These are phyloP conservation scores for Kuraishia piskuri DNA, from an alignment of 805 yeast genomes.

Conservation along the genomic window DNA sequence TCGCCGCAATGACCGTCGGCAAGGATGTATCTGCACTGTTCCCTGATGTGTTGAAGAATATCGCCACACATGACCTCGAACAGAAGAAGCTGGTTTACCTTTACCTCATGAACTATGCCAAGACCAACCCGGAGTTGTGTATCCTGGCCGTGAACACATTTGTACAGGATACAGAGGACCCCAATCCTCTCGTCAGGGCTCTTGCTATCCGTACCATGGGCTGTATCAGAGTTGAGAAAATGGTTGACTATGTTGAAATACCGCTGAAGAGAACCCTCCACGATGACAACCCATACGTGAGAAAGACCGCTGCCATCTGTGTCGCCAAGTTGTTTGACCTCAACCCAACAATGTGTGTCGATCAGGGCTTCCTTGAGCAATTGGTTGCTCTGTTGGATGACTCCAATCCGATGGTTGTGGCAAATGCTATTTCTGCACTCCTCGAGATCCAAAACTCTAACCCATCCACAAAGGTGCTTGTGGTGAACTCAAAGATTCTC, in stretches of 20 bases:
- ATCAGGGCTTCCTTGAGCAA: slow-evolving; percentile 73
- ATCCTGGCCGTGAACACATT: slow-evolving; percentile 95
- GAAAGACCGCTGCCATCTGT: slow-evolving; percentile 96
- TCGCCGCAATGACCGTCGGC: slow-evolving; percentile 97
- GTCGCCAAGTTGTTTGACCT: slow-evolving; percentile 92
- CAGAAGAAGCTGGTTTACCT: slow-evolving; percentile 94
- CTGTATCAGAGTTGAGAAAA: slow-evolving; percentile 89
- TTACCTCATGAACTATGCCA: slow-evolving; percentile 95
- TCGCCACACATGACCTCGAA: slow-evolving; percentile 93
- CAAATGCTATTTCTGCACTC: slow-evolving; percentile 83
- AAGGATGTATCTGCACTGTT: slow-evolving; percentile 91
- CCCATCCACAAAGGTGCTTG: slow-evolving; percentile 23
- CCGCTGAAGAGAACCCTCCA: slow-evolving; percentile 78
- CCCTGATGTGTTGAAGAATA: slow-evolving; percentile 93
- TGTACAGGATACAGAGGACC: slow-evolving; percentile 91
- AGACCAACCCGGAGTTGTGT: slow-evolving; percentile 90
- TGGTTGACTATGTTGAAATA: slow-evolving; percentile 89
- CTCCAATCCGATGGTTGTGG: slow-evolving; percentile 94
- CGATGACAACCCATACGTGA: slow-evolving; percentile 94
- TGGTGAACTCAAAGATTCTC: slow-evolving; percentile 32
- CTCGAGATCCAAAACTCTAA: slow-evolving; percentile 52
- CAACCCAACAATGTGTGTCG: slow-evolving; percentile 71
- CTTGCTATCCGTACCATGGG: slow-evolving; percentile 99
- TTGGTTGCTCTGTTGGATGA: slow-evolving; percentile 68
- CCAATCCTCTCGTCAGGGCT: slow-evolving; percentile 92